A percentile compares a stretch with the other conserved stretches of the same genome.
Conservation (phyloP, 371 early-diverging fungal species). For the Globomyces sp. region DNA sequence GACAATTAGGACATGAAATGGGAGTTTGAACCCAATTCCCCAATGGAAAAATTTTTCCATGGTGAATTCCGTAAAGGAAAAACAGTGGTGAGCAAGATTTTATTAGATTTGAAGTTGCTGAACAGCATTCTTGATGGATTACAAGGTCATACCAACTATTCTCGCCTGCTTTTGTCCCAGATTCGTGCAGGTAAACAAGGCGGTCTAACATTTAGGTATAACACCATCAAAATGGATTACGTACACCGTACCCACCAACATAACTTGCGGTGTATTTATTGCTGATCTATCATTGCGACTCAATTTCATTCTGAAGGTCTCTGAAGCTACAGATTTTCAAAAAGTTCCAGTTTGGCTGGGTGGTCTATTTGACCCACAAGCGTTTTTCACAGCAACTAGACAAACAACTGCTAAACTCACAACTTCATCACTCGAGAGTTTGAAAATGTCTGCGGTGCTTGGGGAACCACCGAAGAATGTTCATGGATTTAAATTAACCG, state of each 20-base stretch:
- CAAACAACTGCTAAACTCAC: constrained; percentile 73
- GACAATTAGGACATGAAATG: no score
- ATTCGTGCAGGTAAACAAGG: background rate
- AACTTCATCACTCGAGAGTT: constrained; percentile 51
- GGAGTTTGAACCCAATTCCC: background rate
- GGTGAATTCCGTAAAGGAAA: background rate
- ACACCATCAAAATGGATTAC: constrained; percentile 77
- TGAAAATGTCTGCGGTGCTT: constrained; percentile 14
- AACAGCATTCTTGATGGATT: background rate
- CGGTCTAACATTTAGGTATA: constrained; percentile 33
- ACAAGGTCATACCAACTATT: constrained; percentile 1
- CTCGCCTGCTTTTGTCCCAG: background rate
- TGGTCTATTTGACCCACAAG: constrained; percentile 87
- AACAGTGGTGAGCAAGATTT: background rate
- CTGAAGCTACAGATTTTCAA: no score
- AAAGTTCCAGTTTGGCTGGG: constrained; percentile 72
- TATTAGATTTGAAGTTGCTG: background rate
- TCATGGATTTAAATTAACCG: background rate
- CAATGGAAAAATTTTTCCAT: background rate
- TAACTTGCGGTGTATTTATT: no score
- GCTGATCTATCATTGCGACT: no score
- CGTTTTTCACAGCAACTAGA: constrained; percentile 87
- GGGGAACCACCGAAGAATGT: background rate
- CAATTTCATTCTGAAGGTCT: no score
- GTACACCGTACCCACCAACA: constrained; percentile 64